Evolutionary conservation across 2,329 filamentous ascomycete species (phyloP).

Genomic region (Fusarium sp.): DNA sequence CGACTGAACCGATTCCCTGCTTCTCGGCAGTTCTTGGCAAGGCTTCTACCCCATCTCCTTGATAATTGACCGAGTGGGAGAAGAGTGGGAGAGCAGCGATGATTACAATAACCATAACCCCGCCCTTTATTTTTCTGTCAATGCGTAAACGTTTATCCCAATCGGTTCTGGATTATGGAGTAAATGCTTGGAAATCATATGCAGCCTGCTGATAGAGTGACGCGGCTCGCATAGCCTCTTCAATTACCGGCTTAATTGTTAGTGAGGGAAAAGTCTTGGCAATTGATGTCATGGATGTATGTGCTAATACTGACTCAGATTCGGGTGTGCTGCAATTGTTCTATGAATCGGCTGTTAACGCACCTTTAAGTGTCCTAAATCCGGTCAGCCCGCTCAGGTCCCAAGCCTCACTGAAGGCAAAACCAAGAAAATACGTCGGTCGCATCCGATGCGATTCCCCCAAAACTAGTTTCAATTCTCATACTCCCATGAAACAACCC

Average conservation of each 20-base stretch:
- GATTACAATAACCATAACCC: neutral
- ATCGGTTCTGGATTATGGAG: neutral
- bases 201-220: neutral
- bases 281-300: neutral
- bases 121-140: neutral
- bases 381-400: neutral
- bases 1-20: neutral
- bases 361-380: neutral
- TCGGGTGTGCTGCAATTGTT: neutral
- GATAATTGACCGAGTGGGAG: constrained; percentile 1
- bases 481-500: neutral
- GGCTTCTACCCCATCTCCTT: neutral
- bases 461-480: neutral
- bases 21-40: neutral
- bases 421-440: neutral
- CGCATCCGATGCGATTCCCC: neutral
- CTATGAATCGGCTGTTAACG: neutral
- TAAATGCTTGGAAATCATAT: neutral
- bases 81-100: neutral
- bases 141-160: constrained; percentile 1
- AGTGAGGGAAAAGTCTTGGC: neutral
- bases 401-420: neutral
- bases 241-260: neutral
- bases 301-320: neutral
- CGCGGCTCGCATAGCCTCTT: constrained; percentile 4